Base-by-base conservation (phyloP, 768 basidiomycete species). In the Daedaleopsis sinensis region DNA sequence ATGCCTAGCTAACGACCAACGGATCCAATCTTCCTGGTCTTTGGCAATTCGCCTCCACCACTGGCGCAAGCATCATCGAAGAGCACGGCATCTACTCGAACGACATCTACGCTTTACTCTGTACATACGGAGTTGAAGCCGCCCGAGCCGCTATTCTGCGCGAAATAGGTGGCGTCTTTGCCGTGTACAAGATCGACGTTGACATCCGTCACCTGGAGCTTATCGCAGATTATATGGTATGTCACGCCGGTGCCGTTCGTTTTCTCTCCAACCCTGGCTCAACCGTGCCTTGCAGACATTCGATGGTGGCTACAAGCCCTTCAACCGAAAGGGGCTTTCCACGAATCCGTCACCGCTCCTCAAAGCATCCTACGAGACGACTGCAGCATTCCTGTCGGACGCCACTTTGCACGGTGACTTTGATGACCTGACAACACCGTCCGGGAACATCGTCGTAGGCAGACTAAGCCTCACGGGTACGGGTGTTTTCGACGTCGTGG, bases 151-250 rank as follows among this genome's bases (percentile, higher is more conserved):
- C 91, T 9, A 96, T 99, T 71, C 82, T 99, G 66, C 84, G 84
- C 54, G 97, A 99, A 76, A 91, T 99, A 77, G 84, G 89, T 52
- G 87, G 86, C 19, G 94, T 99, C 46, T 99, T 99, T 75, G 88
- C 86, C 7, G 94, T 89, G 3, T 99, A 99, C 80, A 96, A 89
- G 70, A 99, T 99, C 68, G 91, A 92, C 61, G 96, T 99, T 59
- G 90, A 98, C 75, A 84, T 84, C 65, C 86, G 97, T 50, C 97
- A 99, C 79, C 80, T 98, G 51, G 94, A 96, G 68, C 81, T 99
- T 65, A 97, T 99, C 73, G 97, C 97, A 15, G 97, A 99, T 74
- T 99, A 98, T 74, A 99, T 99, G 97, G 96, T 96, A 70, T 67
- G 89, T 70, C 57, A 36, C 50, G 52, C 42, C 35, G 42, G 54